Percentiles rank a stretch among this genome's conserved stretches.
These are phyloP conservation scores for Aspergillus sp. DNA, from an alignment of 2,329 filamentous ascomycete species.

Conservation along the genomic window DNA sequence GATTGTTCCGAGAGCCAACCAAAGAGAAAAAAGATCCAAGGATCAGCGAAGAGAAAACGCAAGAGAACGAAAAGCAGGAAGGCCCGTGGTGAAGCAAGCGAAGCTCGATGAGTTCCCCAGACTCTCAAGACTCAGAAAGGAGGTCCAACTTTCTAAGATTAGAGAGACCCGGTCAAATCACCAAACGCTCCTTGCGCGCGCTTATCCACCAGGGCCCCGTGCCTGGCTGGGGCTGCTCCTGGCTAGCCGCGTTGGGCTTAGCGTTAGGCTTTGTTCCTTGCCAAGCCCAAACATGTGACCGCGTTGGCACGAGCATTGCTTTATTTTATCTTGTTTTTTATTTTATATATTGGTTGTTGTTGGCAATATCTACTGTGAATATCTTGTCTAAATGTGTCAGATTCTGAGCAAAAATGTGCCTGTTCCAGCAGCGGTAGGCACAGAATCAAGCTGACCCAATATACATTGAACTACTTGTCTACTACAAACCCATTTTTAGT, in stretches of 20 bases:
- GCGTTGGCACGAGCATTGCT: too few relatives aligned
- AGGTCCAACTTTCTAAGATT: constrained; percentile 19
- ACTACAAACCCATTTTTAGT: too few relatives aligned
- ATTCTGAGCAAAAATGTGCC: too few relatives aligned
- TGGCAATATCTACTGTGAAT: too few relatives aligned
- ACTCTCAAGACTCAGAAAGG: constrained; percentile 27
- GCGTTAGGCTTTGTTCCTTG: background rate
- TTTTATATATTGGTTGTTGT: too few relatives aligned
- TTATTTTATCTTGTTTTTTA: too few relatives aligned
- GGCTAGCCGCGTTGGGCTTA: constrained; percentile 1
- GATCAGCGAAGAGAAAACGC: constrained; percentile 5
- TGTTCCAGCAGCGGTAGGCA: too few relatives aligned
- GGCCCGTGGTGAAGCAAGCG: constrained; percentile 14
- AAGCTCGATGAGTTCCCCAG: constrained; percentile 26
- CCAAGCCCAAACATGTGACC: background rate
- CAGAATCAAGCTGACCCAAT: too few relatives aligned
- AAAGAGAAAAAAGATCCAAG: constrained; percentile 6
- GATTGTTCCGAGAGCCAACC: constrained; percentile 31
- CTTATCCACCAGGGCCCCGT: constrained; percentile 23
- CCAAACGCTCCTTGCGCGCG: constrained; percentile 43
- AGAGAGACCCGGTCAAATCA: constrained; percentile 13
- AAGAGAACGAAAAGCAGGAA: constrained; percentile 14
- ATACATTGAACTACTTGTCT: too few relatives aligned
- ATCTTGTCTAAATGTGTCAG: too few relatives aligned
- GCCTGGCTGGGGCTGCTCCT: constrained; percentile 14